A percentile compares a stretch with the other conserved stretches of the same genome.
phyloP scores from a whole-genome alignment of 2,329 filamentous ascomycete species.

The Beauveria australis region DNA sequence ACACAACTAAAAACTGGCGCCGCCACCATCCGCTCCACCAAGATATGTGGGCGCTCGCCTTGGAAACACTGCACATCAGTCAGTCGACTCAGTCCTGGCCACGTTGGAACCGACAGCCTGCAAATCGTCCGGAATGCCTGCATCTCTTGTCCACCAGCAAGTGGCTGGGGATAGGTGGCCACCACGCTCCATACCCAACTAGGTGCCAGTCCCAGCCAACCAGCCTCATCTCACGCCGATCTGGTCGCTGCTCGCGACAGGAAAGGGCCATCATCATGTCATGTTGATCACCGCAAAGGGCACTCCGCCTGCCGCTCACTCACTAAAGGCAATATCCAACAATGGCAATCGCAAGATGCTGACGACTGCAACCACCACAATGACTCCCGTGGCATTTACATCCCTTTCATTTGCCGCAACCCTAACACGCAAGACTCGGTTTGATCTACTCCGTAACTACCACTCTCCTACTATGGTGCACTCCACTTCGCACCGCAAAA shows the following conservation, averaged over 20 bases:
- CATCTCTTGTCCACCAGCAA: not conserved
- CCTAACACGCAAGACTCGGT: not conserved
- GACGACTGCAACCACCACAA: not conserved
- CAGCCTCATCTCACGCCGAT: constrained; percentile 7
- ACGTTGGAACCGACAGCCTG: not conserved
- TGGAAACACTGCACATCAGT: constrained; percentile 4
- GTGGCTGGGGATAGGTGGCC: not conserved
- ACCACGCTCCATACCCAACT: not conserved
- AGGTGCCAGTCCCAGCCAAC: not conserved
- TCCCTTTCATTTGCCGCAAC: not conserved
- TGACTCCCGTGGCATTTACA: not conserved
- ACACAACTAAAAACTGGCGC: not conserved
- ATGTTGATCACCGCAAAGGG: not conserved
- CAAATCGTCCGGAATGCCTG: constrained; percentile 5
- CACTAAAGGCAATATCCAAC: not conserved
- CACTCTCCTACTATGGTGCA: not conserved
- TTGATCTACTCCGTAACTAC: not conserved
- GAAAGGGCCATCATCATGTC: not conserved
- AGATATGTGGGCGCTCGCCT: not conserved
- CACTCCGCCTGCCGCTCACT: not conserved
- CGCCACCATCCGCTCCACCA: not conserved
- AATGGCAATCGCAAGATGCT: not conserved
- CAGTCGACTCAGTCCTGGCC: not conserved
- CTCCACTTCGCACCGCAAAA: not conserved
- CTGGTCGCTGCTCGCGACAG: constrained; percentile 3